Base-by-base conservation (phyloP, 139 green algal genomes). In the Diplosphaera chodatii region DNA sequence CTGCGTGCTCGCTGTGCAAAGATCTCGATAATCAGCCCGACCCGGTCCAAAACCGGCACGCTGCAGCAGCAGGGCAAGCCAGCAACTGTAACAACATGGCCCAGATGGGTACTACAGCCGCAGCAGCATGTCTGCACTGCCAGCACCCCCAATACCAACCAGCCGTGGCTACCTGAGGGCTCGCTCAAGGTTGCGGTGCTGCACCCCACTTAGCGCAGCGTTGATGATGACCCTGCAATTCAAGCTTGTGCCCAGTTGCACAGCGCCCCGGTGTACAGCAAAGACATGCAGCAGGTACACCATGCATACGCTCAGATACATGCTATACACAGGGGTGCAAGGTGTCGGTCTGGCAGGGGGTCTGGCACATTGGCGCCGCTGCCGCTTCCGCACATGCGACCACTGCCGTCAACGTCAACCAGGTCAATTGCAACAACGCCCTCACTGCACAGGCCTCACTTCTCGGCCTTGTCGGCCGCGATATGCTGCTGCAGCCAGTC, bases 11-110 rank as follows among this genome's bases (percentile, higher is more conserved):
- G 62, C 62, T 86, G 70, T 20, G 67, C 81, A 66, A 93, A 93
- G 32, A 93, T 91, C 15, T 82, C 80, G 15, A 93, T 83, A 67
- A 93, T 93, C 18, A 93, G 79, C 0, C 70, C 83, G 29, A 90
- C 77, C 0, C 88, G 65, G 79, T 93, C 88, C 56, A 93, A 23
- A 30, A 93, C 88, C 0, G 79, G 79, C 15, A 68, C 27, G 1
- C 69, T 68, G 64, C 78, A 68, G 48, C 48, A 59, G 37, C 8
- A 48, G 37, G 10, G 13, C 10, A 13, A 8, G 37, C 37, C 48
- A 48, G 37, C 37, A 48, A 48, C 37, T 10, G 10, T 48, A 10
- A 48, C 10, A 10, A 10, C 37, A 10, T 48, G 6, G 6, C 8
- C 8, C 37, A 48, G 37, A 48, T 48, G 8, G 10, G 6, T 10